Base-by-base conservation (phyloP, 345 rosid genomes). In the Eucalyptus polyanthemos region DNA sequence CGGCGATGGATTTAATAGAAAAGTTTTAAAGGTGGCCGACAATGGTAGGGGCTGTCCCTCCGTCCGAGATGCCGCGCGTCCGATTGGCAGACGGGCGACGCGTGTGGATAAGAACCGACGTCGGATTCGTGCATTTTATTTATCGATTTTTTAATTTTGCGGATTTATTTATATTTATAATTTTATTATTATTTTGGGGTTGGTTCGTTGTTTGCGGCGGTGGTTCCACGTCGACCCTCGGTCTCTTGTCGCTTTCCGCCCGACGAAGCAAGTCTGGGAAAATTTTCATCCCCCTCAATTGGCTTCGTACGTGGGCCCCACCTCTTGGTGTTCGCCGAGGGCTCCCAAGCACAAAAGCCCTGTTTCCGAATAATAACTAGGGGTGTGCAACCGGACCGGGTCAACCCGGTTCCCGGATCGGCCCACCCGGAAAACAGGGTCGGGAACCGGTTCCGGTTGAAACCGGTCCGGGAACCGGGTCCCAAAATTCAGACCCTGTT, bases 71-170 rank as follows among this genome's bases (percentile, higher is more conserved):
- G 80, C 80, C 22, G 80, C 80, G 42, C 11, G 80, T 8, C 80
- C 80, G 4, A 34, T 22, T 27, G 27, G 11, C 14, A 13, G 17
- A 17, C 14, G 56, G 53, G 62, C 72, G 91, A 88, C 89, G 90
- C 86, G 90, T 89, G 40, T 87, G 89, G 94, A 92, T 92, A 92
- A 89, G 93, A 22, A 88, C 87, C 88, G 27, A 47, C 89, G 69
- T 88, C 89, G 44, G 45, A 49, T 49, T 21, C 49, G 14, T 53
- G 58, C 58, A 53, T 53, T 53, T 53, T 53, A 21, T 53, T 53
- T 8, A 53, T 53, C 24, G 5, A 53, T 72, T 50, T 50, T 31
- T 86, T 31, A 22, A 9, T 19, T 50, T 91, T 37, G 14, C 8
- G 9, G 81, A 40, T 76, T 69, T 21, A 42, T 1, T 8, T 11